Evolutionary conservation across 208 protist genomes (phyloP), one percentile per base, ranked within the genome.

Genomic region (Crithidia expoeki): DNA sequence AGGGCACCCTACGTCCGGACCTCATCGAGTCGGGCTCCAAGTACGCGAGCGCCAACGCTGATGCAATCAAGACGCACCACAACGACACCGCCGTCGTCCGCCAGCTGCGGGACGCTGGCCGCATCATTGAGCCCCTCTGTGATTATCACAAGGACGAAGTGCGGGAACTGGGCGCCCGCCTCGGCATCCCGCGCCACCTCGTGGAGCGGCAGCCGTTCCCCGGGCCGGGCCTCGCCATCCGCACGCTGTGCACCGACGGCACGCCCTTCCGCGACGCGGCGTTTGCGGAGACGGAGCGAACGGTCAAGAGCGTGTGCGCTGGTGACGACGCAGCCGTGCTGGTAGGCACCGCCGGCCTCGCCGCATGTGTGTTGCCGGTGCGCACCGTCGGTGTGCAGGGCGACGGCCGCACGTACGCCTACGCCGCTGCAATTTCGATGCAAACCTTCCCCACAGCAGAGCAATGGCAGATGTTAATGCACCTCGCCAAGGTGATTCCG

Each of bases 71-170:
- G 84, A 99, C 97, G 34, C 98, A 99, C 72, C 98, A 99, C 85
- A 99, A 99, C 79, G 98, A 99, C 76, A 99, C 97, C 9, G 88
- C 89, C 17, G 80, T 99, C 19, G 97, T 99, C 32, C 90, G 97
- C 9, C 57, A 89, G 52, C 85, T 99, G 46, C 86, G 98, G 67
- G 85, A 96, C 32, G 83, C 84, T 9, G 98, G 98, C 27, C 74
- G 87, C 62, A 98, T 99, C 42, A 95, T 99, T 60, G 98, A 99
- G 79, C 98, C 98, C 19, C 94, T 99, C 19, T 90, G 87, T 59
- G 94, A 99, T 68, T 98, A 98, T 56, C 97, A 99, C 89, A 99
- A 99, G 88, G 98, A 99, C 82, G 98, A 99, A 86, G 94, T 98
- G 17, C 86, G 98, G 14, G 94, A 95, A 62, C 83, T 99, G 11